Conservation (phyloP, 768 basidiomycete species). For the Ramaria sp. region DNA sequence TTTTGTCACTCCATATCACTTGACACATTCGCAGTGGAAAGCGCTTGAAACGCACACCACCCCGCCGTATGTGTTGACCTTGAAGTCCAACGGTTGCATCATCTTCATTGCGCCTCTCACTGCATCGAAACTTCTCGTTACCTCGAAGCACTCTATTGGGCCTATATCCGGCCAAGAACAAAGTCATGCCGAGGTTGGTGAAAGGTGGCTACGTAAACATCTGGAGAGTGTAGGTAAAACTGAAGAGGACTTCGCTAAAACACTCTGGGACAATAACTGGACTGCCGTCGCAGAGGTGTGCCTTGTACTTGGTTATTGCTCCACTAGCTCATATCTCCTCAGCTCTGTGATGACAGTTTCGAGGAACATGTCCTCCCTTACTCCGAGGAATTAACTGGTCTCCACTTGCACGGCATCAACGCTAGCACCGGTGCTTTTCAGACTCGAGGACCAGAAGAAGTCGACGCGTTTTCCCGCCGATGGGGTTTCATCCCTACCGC, state of each 20-base stretch:
- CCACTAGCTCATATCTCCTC: neutral
- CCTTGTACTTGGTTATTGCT: slow-evolving; percentile 1
- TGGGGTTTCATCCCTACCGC: slow-evolving; percentile 87
- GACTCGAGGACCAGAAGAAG: slow-evolving; percentile 53
- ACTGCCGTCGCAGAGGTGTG: slow-evolving; percentile 88
- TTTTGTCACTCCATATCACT: neutral
- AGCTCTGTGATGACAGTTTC: slow-evolving; percentile 96
- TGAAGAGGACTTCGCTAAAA: slow-evolving; percentile 61
- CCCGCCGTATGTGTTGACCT: slow-evolving; percentile 73
- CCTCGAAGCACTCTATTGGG: slow-evolving; percentile 90
- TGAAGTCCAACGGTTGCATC: slow-evolving; percentile 96
- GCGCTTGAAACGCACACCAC: slow-evolving; percentile 57
- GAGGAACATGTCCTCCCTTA: slow-evolving; percentile 94
- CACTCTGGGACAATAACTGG: slow-evolving; percentile 73
- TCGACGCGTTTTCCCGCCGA: slow-evolving; percentile 73
- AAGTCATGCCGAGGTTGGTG: slow-evolving; percentile 77
- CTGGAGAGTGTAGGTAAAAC: slow-evolving; percentile 48
- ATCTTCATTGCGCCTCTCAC: slow-evolving; percentile 88
- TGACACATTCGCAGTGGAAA: slow-evolving; percentile 50
- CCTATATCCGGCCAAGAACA: slow-evolving; percentile 26
- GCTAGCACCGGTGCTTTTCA: slow-evolving; percentile 50
- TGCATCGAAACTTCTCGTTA: slow-evolving; percentile 61
- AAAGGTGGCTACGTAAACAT: slow-evolving; percentile 71
- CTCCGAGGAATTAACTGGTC: slow-evolving; percentile 69
- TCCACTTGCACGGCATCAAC: slow-evolving; percentile 92